phyloP scores from a whole-genome alignment of 2,329 filamentous ascomycete genomes.

The Trichoderma atroviride region DNA sequence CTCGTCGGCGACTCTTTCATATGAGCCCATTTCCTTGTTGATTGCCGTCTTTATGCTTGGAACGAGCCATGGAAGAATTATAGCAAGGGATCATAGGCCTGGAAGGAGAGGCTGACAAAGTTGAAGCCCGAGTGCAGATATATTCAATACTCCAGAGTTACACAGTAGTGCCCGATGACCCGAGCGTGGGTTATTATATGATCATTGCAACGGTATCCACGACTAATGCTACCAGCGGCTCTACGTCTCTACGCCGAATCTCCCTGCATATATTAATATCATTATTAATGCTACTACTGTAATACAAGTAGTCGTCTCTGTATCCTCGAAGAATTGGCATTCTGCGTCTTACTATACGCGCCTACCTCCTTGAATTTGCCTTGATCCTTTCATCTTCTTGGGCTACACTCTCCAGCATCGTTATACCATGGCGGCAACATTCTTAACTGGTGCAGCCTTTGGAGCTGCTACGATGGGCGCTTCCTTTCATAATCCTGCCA shows the following conservation, averaged over 20 bases:
- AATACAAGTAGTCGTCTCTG: not conserved
- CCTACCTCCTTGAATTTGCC: not conserved
- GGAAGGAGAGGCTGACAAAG: not conserved
- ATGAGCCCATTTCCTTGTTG: not conserved
- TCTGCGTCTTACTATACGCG: not conserved
- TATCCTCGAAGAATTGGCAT: not conserved
- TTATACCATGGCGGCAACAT: constrained; percentile 36
- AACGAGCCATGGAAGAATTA: not conserved
- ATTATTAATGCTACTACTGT: not conserved
- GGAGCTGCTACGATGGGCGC: constrained; percentile 63
- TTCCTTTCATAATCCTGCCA: constrained; percentile 61
- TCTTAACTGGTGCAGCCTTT: constrained; percentile 59
- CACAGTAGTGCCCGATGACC: constrained; percentile 12
- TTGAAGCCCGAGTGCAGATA: constrained; percentile 5
- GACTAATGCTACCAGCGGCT: not conserved
- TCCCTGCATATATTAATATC: not conserved
- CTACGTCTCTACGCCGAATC: not conserved
- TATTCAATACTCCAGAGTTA: not conserved
- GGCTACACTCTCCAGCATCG: not conserved
- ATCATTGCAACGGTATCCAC: not conserved
- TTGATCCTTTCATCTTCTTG: not conserved
- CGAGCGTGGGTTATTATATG: constrained; percentile 2
- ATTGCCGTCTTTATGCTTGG: not conserved
- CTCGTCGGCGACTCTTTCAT: constrained; percentile 23
- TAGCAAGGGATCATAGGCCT: not conserved